A percentile compares a stretch with the other conserved stretches of the same genome.
Evolutionary conservation across 78 protist species (phyloP).

Genomic region (Neovahlkampfia damariscottae): DNA sequence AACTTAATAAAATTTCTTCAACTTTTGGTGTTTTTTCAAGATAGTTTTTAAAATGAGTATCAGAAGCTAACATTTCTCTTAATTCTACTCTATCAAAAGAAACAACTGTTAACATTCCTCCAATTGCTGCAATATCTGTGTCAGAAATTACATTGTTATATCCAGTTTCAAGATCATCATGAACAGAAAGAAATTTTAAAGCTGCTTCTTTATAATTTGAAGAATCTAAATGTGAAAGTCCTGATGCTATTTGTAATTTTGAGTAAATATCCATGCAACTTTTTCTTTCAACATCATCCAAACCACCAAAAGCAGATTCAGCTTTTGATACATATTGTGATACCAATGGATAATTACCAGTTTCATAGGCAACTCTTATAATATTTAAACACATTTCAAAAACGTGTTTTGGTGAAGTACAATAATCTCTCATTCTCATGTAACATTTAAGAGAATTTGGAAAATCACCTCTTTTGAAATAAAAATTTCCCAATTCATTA

Average conservation of each 20-base stretch:
- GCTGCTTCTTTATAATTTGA: conserved; percentile 45
- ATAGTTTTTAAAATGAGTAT: conserved; percentile 41
- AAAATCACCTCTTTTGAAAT: conserved; percentile 51
- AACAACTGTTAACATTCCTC: conserved; percentile 73
- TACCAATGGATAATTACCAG: conserved; percentile 47
- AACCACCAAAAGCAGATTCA: conserved; percentile 28
- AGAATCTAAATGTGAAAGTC: conserved; percentile 39
- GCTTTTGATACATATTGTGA: conserved; percentile 53
- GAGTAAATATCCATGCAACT: no score
- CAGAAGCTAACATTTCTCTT: no score
- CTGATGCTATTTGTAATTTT: conserved; percentile 38
- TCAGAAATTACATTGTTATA: conserved; percentile 23
- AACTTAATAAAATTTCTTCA: conserved; percentile 28
- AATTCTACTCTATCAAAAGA: conserved; percentile 65
- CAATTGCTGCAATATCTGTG: conserved; percentile 67
- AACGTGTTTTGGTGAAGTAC: conserved; percentile 47
- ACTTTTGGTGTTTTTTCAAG: conserved; percentile 57
- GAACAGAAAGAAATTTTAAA: conserved; percentile 22
- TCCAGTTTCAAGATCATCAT: background rate
- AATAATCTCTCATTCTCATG: conserved; percentile 74
- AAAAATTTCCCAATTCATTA: conserved; percentile 62
- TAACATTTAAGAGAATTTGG: conserved; percentile 56
- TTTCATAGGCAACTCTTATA: conserved; percentile 32
- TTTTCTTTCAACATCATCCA: conserved; percentile 2
- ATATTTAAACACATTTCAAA: conserved; percentile 63